A percentile compares a stretch with the other conserved stretches of the same genome.
Evolutionary conservation across 2,329 filamentous ascomycete genomes (phyloP).

Genomic region (Dactylellina drechsleri): DNA sequence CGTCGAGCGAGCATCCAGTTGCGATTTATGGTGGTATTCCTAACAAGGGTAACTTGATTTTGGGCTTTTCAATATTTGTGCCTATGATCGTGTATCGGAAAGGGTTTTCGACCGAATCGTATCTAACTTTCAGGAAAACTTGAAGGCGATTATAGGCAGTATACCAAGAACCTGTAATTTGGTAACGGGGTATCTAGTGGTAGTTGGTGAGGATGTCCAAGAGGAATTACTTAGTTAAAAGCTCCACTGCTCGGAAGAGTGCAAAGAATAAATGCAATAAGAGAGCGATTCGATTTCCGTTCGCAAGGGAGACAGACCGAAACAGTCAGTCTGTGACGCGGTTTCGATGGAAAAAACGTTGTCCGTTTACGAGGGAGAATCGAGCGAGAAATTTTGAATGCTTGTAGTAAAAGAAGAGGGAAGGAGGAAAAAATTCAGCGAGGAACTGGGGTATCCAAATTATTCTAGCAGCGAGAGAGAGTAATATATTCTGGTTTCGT

Average conservation of each 20-base stretch:
- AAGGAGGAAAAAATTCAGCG: slow-evolving; percentile 5
- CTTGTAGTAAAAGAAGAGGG: slow-evolving; percentile 8
- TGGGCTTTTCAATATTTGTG: neutral
- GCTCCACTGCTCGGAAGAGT: slow-evolving; percentile 52
- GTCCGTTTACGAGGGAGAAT: slow-evolving; percentile 42
- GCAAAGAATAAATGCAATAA: slow-evolving; percentile 19
- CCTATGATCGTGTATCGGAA: slow-evolving; percentile 4
- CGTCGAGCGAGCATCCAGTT: slow-evolving; percentile 46
- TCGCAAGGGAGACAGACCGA: slow-evolving; percentile 34
- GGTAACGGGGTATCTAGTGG: slow-evolving; percentile 9
- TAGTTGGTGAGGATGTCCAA: slow-evolving; percentile 19
- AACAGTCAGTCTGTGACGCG: neutral
- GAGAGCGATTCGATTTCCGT: slow-evolving; percentile 40
- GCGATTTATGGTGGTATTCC: slow-evolving; percentile 9
- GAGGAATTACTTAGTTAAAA: slow-evolving; percentile 56
- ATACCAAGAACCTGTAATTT: neutral
- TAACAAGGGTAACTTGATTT: neutral
- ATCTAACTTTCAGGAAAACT: too few relatives aligned
- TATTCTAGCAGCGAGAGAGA: slow-evolving; percentile 6
- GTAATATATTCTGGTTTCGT: slow-evolving; percentile 29
- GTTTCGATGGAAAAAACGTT: slow-evolving; percentile 47
- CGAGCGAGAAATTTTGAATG: slow-evolving; percentile 30
- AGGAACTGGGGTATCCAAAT: slow-evolving; percentile 15
- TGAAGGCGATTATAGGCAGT: neutral
- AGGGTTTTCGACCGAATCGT: neutral